Percentiles rank a stretch among this genome's conserved stretches.
These are phyloP conservation scores for Penicillium brevicompactum DNA, from an alignment of 2,329 filamentous ascomycete genomes.

Conservation along the genomic window DNA sequence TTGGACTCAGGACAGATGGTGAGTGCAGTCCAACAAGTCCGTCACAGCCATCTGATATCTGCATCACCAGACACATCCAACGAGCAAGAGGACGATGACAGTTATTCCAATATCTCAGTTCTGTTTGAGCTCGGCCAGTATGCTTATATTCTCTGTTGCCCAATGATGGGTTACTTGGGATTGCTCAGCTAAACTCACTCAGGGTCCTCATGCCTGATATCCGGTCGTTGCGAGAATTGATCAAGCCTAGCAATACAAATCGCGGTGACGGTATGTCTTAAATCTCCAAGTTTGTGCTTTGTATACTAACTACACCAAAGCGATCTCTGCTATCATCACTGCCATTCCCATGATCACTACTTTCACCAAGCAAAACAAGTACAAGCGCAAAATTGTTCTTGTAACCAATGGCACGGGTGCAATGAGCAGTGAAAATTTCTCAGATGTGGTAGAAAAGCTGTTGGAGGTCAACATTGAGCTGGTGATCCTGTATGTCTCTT, in stretches of 20 bases:
- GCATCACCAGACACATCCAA: conserved; percentile 63
- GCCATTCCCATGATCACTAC: conserved; percentile 67
- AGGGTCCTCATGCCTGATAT: conserved; percentile 70
- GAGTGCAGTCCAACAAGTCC: conserved; percentile 17
- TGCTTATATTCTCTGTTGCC: conserved; percentile 44
- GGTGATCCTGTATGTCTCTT: conserved; percentile 67
- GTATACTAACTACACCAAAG: conserved; percentile 35
- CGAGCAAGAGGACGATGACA: conserved; percentile 64
- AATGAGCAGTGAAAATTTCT: conserved; percentile 72
- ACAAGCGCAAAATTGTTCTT: conserved; percentile 76
- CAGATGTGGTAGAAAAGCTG: conserved; percentile 71
- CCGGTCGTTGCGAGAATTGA: conserved; percentile 61
- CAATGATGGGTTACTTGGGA: conserved; percentile 2
- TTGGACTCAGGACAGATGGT: conserved; percentile 79
- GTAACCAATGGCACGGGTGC: conserved; percentile 77
- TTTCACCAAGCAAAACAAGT: conserved; percentile 81
- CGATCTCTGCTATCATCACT: conserved; percentile 72
- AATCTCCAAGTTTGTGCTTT: neutral
- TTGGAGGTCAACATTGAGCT: conserved; percentile 77
- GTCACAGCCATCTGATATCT: conserved; percentile 7
- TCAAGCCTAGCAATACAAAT: conserved; percentile 69
- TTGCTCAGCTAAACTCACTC: conserved; percentile 9
- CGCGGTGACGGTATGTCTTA: conserved; percentile 67
- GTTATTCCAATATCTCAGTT: conserved; percentile 80
- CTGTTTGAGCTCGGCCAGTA: conserved; percentile 66